A percentile compares a stretch with the other conserved stretches of the same genome.
Conservation (phyloP, 331 rosid genomes). For the Cydonia oblonga region DNA sequence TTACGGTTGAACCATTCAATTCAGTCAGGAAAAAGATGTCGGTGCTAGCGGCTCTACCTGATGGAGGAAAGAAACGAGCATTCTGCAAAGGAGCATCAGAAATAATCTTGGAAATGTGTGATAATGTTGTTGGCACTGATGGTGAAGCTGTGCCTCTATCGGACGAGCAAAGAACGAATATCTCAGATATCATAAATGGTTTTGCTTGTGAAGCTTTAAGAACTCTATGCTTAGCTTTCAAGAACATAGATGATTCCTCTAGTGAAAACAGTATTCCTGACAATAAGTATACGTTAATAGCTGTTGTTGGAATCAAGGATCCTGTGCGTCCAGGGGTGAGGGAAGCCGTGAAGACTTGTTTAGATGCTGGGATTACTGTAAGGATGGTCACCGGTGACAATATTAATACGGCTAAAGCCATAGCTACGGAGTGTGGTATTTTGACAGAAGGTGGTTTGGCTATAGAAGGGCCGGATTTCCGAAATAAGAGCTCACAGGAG, state of each 20-base stretch:
- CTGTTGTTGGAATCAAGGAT: slow-evolving; percentile 81
- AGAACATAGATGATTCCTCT: slow-evolving; percentile 32
- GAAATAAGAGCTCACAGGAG: slow-evolving; percentile 42
- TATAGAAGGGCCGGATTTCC: slow-evolving; percentile 82
- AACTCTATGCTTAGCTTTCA: slow-evolving; percentile 67
- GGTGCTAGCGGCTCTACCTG: slow-evolving; percentile 53
- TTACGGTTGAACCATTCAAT: slow-evolving; percentile 74
- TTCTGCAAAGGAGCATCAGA: slow-evolving; percentile 92
- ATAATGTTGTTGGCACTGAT: slow-evolving; percentile 40
- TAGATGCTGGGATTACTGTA: slow-evolving; percentile 66
- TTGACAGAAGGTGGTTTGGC: slow-evolving; percentile 78
- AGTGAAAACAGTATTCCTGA: slow-evolving; percentile 37
- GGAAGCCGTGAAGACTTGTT: slow-evolving; percentile 74
- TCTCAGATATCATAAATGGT: slow-evolving; percentile 40
- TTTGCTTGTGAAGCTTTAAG: slow-evolving; percentile 72
- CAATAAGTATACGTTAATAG: slow-evolving; percentile 44
- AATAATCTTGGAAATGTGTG: slow-evolving; percentile 48
- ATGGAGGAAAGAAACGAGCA: slow-evolving; percentile 33
- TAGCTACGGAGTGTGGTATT: slow-evolving; percentile 90
- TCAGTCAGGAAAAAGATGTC: slow-evolving; percentile 66
- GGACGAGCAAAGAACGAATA: slow-evolving; percentile 34
- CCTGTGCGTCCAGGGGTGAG: slow-evolving; percentile 82
- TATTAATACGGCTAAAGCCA: slow-evolving; percentile 88
- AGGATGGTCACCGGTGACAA: slow-evolving; percentile 94
- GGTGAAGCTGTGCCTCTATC: slow-evolving; percentile 46